Evolutionary conservation across 305 asterid species (phyloP).

Genomic region (Fraxinus xanthoxyloides): DNA sequence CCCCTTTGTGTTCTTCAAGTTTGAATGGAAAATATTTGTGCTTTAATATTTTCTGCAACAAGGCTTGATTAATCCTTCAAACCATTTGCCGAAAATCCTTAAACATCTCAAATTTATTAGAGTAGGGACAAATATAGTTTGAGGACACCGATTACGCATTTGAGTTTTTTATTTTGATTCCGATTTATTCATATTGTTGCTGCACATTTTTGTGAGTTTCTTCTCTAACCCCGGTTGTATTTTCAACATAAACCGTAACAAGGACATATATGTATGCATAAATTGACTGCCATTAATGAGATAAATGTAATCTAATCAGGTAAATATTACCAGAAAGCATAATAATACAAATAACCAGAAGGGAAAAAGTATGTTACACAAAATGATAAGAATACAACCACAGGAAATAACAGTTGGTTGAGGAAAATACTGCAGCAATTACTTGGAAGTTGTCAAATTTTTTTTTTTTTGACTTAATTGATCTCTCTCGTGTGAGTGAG

Average conservation of each 20-base stretch:
- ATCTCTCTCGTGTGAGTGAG: neutral
- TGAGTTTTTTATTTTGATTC: too few species aligned
- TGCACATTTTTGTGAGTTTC: too few species aligned
- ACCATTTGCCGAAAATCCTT: too few species aligned
- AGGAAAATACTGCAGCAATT: neutral
- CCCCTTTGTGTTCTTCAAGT: too few species aligned
- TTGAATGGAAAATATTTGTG: too few species aligned
- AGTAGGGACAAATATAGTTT: too few species aligned
- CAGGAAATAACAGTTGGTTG: neutral
- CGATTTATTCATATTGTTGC: too few species aligned
- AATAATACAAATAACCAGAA: neutral
- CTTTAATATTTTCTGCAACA: too few species aligned
- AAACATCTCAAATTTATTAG: too few species aligned
- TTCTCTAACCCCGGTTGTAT: too few species aligned
- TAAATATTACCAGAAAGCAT: neutral
- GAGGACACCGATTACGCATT: too few species aligned
- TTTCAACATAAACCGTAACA: neutral
- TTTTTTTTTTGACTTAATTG: neutral
- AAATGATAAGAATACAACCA: neutral
- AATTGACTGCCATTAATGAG: neutral
- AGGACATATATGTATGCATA: neutral
- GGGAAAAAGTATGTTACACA: neutral
- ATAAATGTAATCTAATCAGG: neutral
- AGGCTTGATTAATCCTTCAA: too few species aligned
- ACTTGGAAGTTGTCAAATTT: neutral